Base-by-base conservation (phyloP, 495 filamentous ascomycete species). In the Neurospora intermedia region DNA sequence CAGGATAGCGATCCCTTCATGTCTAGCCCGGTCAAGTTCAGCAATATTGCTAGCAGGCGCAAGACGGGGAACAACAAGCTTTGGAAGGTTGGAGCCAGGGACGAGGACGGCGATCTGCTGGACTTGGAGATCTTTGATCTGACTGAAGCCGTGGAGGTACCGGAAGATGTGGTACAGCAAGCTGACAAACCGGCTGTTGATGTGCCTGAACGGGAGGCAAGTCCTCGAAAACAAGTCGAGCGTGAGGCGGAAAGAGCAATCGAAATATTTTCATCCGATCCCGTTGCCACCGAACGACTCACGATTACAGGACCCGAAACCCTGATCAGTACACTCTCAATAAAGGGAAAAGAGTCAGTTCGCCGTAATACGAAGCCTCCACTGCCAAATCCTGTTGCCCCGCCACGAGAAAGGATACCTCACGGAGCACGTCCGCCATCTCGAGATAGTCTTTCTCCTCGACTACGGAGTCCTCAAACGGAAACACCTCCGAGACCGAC, bases 51-150 rank as follows among this genome's bases (percentile, higher is more conserved):
- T 8, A 71, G 73, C 27, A 71, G 74, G 5, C 77, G 23, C 41
- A 73, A 54, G 42, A 42, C 43, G 35, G 69, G 69, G 20, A 62
- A 70, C 70, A 66, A 38, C 27, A 82, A 76, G 70, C 81, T 94
- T 35, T 96, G 93, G 93, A 83, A 84, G 48, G 90, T 89, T 73
- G 89, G 88, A 7, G 86, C 92, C 43, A 87, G 93, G 73, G 89
- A 91, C 77, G 78, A 79, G 0, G 83, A 88, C 40, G 91, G 91
- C 1, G 84, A 87, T 41, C 75, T 94, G 40, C 78, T 91, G 46
- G 86, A 89, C 35, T 77, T 86, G 15, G 88, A 91, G 71, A 79
- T 87, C 69, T 72, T 91, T 62, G 88, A 92, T 46, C 73, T 91
- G 71, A 82, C 87, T 6, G 84, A 87, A 46, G 84, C 85, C 2